Evolutionary conservation across 78 protist genomes (phyloP), one percentile per base, ranked within the genome.

Genomic region (Pigoraptor vietnamica): DNA sequence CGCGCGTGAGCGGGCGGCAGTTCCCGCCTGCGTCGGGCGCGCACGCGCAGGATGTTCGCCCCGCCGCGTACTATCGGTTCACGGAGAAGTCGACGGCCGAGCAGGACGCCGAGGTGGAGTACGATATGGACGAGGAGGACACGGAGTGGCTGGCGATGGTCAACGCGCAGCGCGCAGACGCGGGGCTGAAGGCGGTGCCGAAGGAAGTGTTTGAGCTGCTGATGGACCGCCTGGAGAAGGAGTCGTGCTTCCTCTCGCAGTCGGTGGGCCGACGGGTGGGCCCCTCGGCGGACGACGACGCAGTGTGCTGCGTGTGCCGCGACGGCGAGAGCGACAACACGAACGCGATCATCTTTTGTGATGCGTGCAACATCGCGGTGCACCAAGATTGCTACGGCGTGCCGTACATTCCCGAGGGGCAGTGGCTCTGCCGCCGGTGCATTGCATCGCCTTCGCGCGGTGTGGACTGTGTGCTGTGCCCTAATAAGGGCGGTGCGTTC

Each of bases 301-400:
- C 14, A 14, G 29, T 0, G 9, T 90, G 93, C 34, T 21, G 33
- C 86, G 56, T 93, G 48, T 91, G 95, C 89, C 21, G 2, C 23
- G 88, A 37, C 1, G 90, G 37, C 32, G 86, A 82, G 25, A 38
- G 48, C 36, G 92, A 36, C 32, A 39, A 32, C 29, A 87, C 39
- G 83, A 86, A 93, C 55, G 83, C 1, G 25, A 90, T 93, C 14
- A 40, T 93, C 2, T 90, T 90, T 2, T 93, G 94, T 89, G 92
- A 90, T 37, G 24, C 40, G 23, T 91, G 95, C 91, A 39, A 93
- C 35, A 21, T 86, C 32, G 81, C 93, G 14, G 92, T 93, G 67
- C 94, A 93, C 83, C 91, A 93, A 89, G 39, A 2, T 35, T 93
- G 94, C 92, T 90, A 93, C 89, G 94, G 91, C 24, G 83, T 90